Base-by-base conservation (phyloP, 2,329 filamentous ascomycete genomes). In the Stemphylium lycopersici region DNA sequence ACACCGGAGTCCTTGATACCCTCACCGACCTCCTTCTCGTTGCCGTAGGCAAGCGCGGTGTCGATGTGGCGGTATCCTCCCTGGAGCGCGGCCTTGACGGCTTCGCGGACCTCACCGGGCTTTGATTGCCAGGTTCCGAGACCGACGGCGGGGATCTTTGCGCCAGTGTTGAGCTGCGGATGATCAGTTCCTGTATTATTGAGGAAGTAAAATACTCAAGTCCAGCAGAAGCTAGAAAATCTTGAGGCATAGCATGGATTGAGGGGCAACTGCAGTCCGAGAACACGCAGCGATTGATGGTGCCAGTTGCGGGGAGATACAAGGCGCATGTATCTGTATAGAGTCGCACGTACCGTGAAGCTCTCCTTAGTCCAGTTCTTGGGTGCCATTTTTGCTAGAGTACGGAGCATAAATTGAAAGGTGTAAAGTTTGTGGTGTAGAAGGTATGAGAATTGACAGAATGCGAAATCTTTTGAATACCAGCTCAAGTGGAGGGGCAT, bases 81-180 rank as follows among this genome's bases (percentile, higher is more conserved):
- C 57, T 80, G 80, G 24, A 92, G 81, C 22, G 89, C 89, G 32
- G 80, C 80, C 76, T 90, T 85, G 61, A 93, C 90, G 49, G 90
- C 90, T 48, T 84, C 78, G 64, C 84, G 81, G 51, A 91, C 88
- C 75, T 90, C 83, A 63, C 84, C 84, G 51, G 88, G 86, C 67
- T 82, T 74, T 43, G 89, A 90, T 70, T 91, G 89, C 89, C 90
- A 93, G 51, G 90, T 93, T 52, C 90, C 90, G 40, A 93, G 82
- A 57, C 89, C 90, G 62, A 93, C 76, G 65, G 87, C 87, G 52
- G 89, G 89, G 57, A 95, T 95, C 77, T 90, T 87, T 74, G 84
- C 88, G 55, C 90, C 90, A 48, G 87, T 70, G 59, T 71, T 72
- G 63, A 72, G 69, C 59, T 65, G 61, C 24, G 56, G 51, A 24